These are phyloP conservation scores for Oidiodendron maius DNA, from an alignment of 495 filamentous ascomycete species.

Conservation along the genomic window DNA sequence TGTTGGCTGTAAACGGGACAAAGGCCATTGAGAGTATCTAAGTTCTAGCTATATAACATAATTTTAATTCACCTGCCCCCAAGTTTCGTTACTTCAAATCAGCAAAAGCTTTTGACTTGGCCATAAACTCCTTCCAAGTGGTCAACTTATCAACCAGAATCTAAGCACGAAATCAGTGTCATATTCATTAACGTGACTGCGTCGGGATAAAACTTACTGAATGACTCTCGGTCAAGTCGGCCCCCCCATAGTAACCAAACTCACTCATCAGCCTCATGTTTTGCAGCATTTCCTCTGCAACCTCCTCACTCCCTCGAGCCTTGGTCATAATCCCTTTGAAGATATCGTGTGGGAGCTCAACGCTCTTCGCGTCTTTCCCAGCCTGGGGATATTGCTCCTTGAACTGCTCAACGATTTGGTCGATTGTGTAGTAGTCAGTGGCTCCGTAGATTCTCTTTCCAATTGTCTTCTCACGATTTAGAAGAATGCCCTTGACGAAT, in stretches of 20 bases:
- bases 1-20: no score
- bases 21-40: no score
- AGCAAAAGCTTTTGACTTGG: constrained; percentile 22
- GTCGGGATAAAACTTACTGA: constrained; percentile 7
- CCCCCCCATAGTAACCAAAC: constrained; percentile 48
- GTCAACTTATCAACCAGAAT: constrained; percentile 32
- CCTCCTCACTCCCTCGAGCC: constrained; percentile 31
- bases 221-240: constrained; percentile 27
- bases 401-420: constrained; percentile 42
- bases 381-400: constrained; percentile 39
- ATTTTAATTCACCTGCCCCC: background rate
- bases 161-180: constrained; percentile 1
- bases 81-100: constrained; percentile 23
- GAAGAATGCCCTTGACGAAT: constrained; percentile 47
- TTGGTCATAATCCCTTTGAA: constrained; percentile 37
- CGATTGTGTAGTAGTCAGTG: constrained; percentile 41
- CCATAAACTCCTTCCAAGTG: constrained; percentile 32
- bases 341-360: constrained; percentile 36
- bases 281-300: constrained; percentile 46
- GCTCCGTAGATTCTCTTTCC: constrained; percentile 41
- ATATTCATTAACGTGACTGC: background rate
- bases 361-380: constrained; percentile 34
- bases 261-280: constrained; percentile 43
- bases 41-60: no score
- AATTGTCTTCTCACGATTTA: constrained; percentile 29